Evolutionary conservation across 1,284 basidiomycete genomes (phyloP), one percentile per base, ranked within the genome.

Genomic region (Rhizoctonia solani): DNA sequence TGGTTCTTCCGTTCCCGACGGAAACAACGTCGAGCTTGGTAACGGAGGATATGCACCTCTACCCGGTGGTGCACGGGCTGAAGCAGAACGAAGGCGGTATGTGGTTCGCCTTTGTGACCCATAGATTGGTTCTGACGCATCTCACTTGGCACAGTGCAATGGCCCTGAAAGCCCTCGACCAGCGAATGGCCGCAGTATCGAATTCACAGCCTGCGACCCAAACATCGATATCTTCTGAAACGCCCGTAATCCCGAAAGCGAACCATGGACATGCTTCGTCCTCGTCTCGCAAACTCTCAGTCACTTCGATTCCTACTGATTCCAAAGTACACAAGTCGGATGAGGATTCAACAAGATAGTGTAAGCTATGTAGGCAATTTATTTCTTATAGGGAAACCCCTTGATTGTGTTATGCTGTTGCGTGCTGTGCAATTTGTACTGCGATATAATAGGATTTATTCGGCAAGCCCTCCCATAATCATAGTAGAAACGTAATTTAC

Each of bases 111-210:
- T 32, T 13, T 27, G 25, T 14, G 44, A n/a, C 32, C 3, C 29
- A 23, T 16, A 34, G 11, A 25, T n/a, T n/a, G 14, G 34, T 58
- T 66, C 13, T 23, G 2, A 59, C 13, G 54, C 61, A 55, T 50
- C 72, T 32, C 32, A 70, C 74, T 25, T 52, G 68, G n/a, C 72
- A 56, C 71, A 92, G 92, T 71, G 90, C 92, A 1, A 87, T 97
- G 82, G 96, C 96, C 42, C 80, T 99, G 72, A 96, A 98, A 76
- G 96, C 96, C 8, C 85, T 99, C 29, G 96, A 99, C 74, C 94
- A 96, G 73, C 84, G 95, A 27, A 77, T 98, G 69, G 93, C 95
- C 6, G 73, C 75, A n/a, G 52, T 70, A 1, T 54, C 73, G 3
- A 29, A 68, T 1, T 34, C 72, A 19, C 52, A 52, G 21, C 21